phyloP scores from a whole-genome alignment of 73 alveolate genomes.

The Stentor roeselii region DNA sequence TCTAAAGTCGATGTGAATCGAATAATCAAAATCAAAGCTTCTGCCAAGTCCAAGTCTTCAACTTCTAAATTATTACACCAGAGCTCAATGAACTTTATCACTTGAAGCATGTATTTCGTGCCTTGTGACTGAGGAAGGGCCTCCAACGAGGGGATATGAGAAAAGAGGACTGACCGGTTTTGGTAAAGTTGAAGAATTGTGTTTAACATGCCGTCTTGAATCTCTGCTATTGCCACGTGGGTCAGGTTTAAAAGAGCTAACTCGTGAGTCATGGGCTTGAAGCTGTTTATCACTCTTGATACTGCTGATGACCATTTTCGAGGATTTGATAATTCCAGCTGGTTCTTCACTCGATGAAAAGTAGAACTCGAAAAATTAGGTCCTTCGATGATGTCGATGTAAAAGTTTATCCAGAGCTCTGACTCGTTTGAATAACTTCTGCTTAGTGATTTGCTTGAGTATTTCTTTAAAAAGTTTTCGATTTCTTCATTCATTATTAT shows the following conservation, averaged over 20 bases:
- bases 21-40: background rate
- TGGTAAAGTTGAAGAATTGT: background rate
- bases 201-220: background rate
- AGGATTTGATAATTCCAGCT: background rate
- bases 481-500: conserved; percentile 10
- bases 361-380: conserved; percentile 26
- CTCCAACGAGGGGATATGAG: background rate
- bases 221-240: conserved; percentile 19
- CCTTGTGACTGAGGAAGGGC: background rate
- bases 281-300: background rate
- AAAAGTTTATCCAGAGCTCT: background rate
- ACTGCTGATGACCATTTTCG: background rate
- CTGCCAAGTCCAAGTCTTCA: conserved; percentile 18
- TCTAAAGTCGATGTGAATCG: conserved; percentile 6
- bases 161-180: background rate
- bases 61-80: conserved; percentile 9
- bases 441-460: background rate
- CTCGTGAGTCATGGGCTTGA: conserved; percentile 17
- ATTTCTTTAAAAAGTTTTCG: background rate
- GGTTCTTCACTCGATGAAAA: conserved; percentile 17
- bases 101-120: background rate
- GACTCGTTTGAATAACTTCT: background rate
- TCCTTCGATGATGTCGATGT: conserved; percentile 6
- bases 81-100: conserved; percentile 5
- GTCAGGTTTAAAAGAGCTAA: conserved; percentile 1